Evolutionary conservation across 2,329 filamentous ascomycete genomes (phyloP), one percentile per base, ranked within the genome.

Genomic region (Penicillium hesseltinei): DNA sequence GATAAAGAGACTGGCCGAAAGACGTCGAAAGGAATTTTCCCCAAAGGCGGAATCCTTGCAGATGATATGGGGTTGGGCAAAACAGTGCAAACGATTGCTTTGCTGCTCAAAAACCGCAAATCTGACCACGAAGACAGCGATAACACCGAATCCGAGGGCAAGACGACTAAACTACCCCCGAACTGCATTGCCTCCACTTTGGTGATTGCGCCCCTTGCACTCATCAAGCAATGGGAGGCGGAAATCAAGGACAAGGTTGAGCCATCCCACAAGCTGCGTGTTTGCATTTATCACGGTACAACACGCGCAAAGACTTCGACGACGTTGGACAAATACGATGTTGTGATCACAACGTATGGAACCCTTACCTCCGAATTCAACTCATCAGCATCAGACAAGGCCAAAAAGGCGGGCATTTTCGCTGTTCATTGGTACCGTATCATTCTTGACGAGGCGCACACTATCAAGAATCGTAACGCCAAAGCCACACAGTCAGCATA

Each of bases 31-130:
- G 84, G 83, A 4, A 81, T 85, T 1, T 83, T 95, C 10, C 92
- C 93, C 31, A 94, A 95, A 66, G 94, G 94, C 36, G 94, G 94
- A 19, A 96, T 99, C 62, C 82, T 99, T 36, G 94, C 94, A 19
- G 94, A 99, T 69, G 94, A 99, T 71, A 79, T 97, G 93, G 93
- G 93, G 64, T 80, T 97, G 15, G 94, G 94, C 57, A 99, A 99
- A 80, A 99, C 94, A 0, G 84, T 99, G 15, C 94, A 99, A 76
- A 91, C 92, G 1, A 90, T 99, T 56, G 88, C 93, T 1, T 81
- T 97, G 33, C 89, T 99, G 42, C 81, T 99, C 38, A 89, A 83
- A 54, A 96, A 97, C 68, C 84, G 86, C 19, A 91, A 89, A 67
- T 87, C 89, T 27, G 81, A 82, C 3, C 76, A 77, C 44, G 74